Conservation (phyloP, 192 early-diverging fungal species). For the Podochytrium sp. region DNA sequence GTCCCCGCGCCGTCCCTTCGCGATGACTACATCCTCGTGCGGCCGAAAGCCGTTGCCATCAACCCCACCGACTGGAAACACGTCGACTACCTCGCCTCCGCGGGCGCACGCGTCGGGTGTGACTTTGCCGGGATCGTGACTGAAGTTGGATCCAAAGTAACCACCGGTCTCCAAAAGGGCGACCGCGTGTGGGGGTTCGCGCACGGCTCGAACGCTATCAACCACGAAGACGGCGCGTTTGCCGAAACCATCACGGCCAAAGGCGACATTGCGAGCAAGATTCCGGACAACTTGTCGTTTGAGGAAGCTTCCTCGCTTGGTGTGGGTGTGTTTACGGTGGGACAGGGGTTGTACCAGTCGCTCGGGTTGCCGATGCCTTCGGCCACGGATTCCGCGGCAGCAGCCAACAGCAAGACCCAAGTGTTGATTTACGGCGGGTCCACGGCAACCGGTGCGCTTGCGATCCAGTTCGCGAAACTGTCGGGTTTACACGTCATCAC, state of each 20-base stretch:
- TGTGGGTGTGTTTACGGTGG: conserved; percentile 8
- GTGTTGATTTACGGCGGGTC: conserved; percentile 43
- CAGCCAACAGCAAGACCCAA: conserved; percentile 19
- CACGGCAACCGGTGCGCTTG: conserved; percentile 39
- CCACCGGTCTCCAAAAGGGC: not conserved
- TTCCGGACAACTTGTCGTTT: conserved; percentile 7
- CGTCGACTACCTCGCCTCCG: conserved; percentile 2
- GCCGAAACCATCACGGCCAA: conserved; percentile 5
- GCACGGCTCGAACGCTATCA: not conserved
- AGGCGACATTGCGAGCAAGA: not conserved
- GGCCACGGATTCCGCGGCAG: no score
- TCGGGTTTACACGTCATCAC: conserved; percentile 29
- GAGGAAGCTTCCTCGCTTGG: conserved; percentile 9
- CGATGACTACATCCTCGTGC: not conserved
- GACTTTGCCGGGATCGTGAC: not conserved
- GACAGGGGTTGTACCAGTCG: conserved; percentile 25
- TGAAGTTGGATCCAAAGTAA: not conserved
- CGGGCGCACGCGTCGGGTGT: not conserved
- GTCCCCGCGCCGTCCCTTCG: not conserved
- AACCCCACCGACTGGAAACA: conserved; percentile 11
- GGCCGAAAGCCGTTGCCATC: not conserved
- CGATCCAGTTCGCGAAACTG: conserved; percentile 45
- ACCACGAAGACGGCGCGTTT: conserved; percentile 10
- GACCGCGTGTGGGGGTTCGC: conserved; percentile 12
- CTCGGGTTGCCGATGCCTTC: conserved; percentile 32